These are phyloP conservation scores for Candida easanensis DNA, from an alignment of 805 yeast species.

Conservation along the genomic window DNA sequence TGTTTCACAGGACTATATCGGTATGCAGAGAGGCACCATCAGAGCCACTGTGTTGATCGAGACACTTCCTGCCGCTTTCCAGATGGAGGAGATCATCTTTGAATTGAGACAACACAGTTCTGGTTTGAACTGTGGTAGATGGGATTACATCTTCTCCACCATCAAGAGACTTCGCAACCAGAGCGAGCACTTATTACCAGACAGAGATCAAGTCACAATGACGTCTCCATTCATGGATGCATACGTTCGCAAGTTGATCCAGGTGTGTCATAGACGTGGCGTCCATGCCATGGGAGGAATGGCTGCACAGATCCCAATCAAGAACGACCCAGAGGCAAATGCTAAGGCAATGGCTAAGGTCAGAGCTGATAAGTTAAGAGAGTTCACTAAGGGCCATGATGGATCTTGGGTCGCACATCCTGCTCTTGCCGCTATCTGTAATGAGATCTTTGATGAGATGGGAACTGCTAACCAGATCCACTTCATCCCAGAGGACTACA, in stretches of 20 bases:
- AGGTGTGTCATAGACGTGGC: slow-evolving; percentile 72
- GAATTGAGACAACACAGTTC: slow-evolving; percentile 74
- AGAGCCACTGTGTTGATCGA: slow-evolving; percentile 81
- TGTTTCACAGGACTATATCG: slow-evolving; percentile 70
- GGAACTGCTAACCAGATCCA: slow-evolving; percentile 78
- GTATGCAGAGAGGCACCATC: slow-evolving; percentile 70
- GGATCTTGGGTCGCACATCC: slow-evolving; percentile 93
- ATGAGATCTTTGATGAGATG: slow-evolving; percentile 73
- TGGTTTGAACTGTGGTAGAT: slow-evolving; percentile 85
- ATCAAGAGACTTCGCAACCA: slow-evolving; percentile 73
- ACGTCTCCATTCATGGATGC: slow-evolving; percentile 77
- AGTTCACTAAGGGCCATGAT: slow-evolving; percentile 77
- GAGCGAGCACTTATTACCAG: slow-evolving; percentile 68
- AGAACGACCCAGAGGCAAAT: slow-evolving; percentile 63
- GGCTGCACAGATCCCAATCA: slow-evolving; percentile 87
- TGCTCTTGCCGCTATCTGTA: slow-evolving; percentile 70
- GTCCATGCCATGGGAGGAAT: slow-evolving; percentile 90
- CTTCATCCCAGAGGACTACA: slow-evolving; percentile 49
- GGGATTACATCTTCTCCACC: slow-evolving; percentile 85
- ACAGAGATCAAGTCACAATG: slow-evolving; percentile 78
- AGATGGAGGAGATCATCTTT: slow-evolving; percentile 80
- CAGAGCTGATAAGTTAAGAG: slow-evolving; percentile 71
- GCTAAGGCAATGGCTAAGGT: slow-evolving; percentile 69
- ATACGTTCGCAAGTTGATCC: slow-evolving; percentile 69
- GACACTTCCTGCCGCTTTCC: slow-evolving; percentile 83